These are phyloP conservation scores for Penicillium sp. DNA, from an alignment of 2,329 filamentous ascomycete species.

Conservation along the genomic window DNA sequence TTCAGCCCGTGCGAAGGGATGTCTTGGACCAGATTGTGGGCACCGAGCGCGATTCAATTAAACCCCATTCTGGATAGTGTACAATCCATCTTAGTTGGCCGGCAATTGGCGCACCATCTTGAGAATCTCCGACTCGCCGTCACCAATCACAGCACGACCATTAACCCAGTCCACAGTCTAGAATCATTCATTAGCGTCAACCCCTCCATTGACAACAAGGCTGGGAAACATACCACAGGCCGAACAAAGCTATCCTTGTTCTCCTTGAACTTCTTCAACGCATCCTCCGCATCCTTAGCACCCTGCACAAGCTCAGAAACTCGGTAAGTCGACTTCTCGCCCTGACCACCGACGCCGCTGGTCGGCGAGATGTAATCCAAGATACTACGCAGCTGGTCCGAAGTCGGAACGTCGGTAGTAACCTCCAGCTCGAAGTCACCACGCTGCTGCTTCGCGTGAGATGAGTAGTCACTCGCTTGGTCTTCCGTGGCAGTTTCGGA, in stretches of 20 bases:
- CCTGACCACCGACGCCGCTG: constrained; percentile 47
- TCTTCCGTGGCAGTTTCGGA: constrained; percentile 63
- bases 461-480: constrained; percentile 61
- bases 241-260: constrained; percentile 61
- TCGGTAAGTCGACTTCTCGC: constrained; percentile 58
- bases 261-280: constrained; percentile 70
- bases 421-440: constrained; percentile 81
- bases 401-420: constrained; percentile 71
- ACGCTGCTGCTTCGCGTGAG: constrained; percentile 55
- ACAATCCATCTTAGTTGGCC: constrained; percentile 21
- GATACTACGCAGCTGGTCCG: constrained; percentile 76
- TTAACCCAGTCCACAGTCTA: constrained; percentile 85
- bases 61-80: too few relatives aligned
- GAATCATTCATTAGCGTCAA: constrained; percentile 21
- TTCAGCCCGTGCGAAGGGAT: too few relatives aligned
- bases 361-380: constrained; percentile 61
- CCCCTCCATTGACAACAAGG: not conserved
- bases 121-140: constrained; percentile 81
- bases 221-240: constrained; percentile 61
- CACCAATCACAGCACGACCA: constrained; percentile 69
- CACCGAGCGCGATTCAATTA: too few relatives aligned
- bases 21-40: too few relatives aligned
- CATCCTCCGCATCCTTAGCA: constrained; percentile 68
- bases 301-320: constrained; percentile 64
- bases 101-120: constrained; percentile 60